A percentile compares a stretch with the other conserved stretches of the same genome.
Conservation (phyloP, 2,329 filamentous ascomycete genomes). For the Aspergillus sp. region DNA sequence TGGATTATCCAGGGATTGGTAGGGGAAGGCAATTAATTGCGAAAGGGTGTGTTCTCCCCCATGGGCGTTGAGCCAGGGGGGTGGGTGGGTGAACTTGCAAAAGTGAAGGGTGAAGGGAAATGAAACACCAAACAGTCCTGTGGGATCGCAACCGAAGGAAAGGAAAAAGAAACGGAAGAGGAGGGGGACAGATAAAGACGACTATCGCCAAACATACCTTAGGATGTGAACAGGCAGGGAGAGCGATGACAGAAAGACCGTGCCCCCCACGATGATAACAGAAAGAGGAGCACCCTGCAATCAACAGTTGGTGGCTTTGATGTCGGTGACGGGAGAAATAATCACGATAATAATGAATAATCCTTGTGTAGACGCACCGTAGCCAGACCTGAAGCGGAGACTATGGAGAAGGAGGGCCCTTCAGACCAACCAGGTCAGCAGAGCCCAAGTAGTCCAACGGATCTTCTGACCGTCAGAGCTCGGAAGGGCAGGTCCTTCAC, state of each 20-base stretch:
- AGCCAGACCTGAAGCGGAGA: constrained; percentile 6
- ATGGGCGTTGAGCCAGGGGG: background rate
- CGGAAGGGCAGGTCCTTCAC: constrained; percentile 16
- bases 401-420: constrained; percentile 17
- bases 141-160: constrained; percentile 11
- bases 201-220: constrained; percentile 5
- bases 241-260: background rate
- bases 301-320: background rate
- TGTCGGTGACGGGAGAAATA: constrained; percentile 1
- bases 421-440: constrained; percentile 10
- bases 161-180: background rate
- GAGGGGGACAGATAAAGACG: background rate
- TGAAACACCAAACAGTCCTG: constrained; percentile 12
- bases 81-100: background rate
- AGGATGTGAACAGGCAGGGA: background rate
- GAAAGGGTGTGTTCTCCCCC: background rate
- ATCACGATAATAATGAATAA: constrained; percentile 4
- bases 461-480: constrained; percentile 8
- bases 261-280: background rate
- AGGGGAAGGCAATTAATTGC: background rate
- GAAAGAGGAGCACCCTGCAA: background rate
- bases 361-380: constrained; percentile 8
- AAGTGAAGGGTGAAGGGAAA: background rate
- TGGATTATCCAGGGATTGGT: background rate
- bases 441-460: constrained; percentile 8